Conservation (phyloP, 805 yeast genomes). For the Barnettozyma sp. region DNA sequence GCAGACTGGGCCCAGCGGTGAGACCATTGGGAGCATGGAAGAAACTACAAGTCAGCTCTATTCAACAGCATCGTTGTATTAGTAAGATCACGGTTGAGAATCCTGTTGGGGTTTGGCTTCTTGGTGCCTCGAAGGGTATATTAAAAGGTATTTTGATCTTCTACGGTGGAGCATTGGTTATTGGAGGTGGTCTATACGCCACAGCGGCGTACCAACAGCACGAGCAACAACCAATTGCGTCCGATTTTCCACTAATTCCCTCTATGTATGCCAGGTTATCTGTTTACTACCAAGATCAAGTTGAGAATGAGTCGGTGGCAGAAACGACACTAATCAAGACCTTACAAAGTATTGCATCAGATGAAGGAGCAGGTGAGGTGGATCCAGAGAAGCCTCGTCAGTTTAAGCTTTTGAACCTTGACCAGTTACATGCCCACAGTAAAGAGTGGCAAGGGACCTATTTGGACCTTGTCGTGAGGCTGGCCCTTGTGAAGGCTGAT, state of each 20-base stretch:
- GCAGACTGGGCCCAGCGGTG: too few relatives aligned
- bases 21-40: neutral
- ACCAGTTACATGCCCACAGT: slow-evolving; percentile 21
- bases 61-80: slow-evolving; percentile 1
- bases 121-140: slow-evolving; percentile 10
- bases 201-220: slow-evolving; percentile 7
- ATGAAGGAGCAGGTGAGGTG: slow-evolving; percentile 23
- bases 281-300: slow-evolving; percentile 32
- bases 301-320: slow-evolving; percentile 28
- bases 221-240: slow-evolving; percentile 11
- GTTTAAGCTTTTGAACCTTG: slow-evolving; percentile 20
- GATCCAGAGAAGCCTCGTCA: slow-evolving; percentile 14
- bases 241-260: slow-evolving; percentile 8
- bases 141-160: slow-evolving; percentile 15
- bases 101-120: slow-evolving; percentile 5
- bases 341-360: slow-evolving; percentile 27
- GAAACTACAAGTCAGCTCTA: neutral
- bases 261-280: slow-evolving; percentile 25
- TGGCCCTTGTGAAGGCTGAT: slow-evolving; percentile 30
- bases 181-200: slow-evolving; percentile 8
- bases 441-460: slow-evolving; percentile 29
- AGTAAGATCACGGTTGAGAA: slow-evolving; percentile 4
- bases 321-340: slow-evolving; percentile 28
- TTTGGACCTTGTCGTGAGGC: slow-evolving; percentile 34
- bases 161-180: slow-evolving; percentile 9